Base-by-base conservation (phyloP, 2,329 filamentous ascomycete species). In the Cordyceps fumosorosea region DNA sequence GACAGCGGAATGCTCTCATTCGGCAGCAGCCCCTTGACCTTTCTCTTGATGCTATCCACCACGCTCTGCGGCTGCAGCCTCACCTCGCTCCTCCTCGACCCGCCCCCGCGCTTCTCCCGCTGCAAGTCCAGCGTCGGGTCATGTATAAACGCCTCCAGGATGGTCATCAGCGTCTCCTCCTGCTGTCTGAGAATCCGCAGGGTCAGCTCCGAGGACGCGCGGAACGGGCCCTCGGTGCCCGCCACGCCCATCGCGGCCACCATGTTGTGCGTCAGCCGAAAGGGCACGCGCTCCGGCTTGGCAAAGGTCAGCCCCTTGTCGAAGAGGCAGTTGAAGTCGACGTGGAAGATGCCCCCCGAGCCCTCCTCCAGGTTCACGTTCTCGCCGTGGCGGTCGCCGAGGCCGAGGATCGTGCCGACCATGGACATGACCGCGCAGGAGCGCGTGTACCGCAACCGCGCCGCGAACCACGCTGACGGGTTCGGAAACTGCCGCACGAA, bases 401-500 rank as follows among this genome's bases (percentile, higher is more conserved):
- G 81, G 0, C 89, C 95, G 5, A 99, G 83, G 55, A 98, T 93
- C 62, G 96, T 96, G 56, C 95, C 95, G 5, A 96, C 91, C 85
- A 99, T 99, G n/a, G 92, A 96, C 93, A 99, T 99, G 67, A 99
- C 95, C 12, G 96, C 95, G 69, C 90, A 93, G 1, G 95, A 96
- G 4, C 95, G 86, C 2, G 95, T 96, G 76, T 98, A 99, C 53
- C 88, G 85, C 51, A 98, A 81, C 8, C 95, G 86, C 11, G 93
- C 93, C 2, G 87, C 84, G 74, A 99, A 96, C 95, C 95, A 99
- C 1, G 88, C 83, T 14, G 91, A 90, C 4, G 96, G 93, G 70
- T 96, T 92, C 0, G 95, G 92, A 71, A 97, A 99, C 68, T 92
- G 91, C 68, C 96, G 90, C 22, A 95, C 86, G 74, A 99, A 99